phyloP scores from a whole-genome alignment of 257 asterid species.

The Handroanthus guayacan region DNA sequence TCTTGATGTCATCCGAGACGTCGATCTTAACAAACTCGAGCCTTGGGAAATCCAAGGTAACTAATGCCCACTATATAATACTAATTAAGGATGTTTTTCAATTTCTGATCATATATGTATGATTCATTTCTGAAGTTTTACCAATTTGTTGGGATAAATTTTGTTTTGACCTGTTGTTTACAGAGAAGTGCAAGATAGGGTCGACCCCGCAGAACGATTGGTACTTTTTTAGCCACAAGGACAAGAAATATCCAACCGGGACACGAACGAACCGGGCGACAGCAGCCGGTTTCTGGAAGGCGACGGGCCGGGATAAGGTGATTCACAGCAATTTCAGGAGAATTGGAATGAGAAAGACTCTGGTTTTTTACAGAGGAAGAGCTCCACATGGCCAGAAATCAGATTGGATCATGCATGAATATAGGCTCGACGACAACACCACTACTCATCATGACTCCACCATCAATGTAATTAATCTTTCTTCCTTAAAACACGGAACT shows the following conservation, averaged over 20 bases:
- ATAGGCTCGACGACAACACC: conserved; percentile 69
- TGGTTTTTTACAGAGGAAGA: conserved; percentile 84
- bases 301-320: conserved; percentile 87
- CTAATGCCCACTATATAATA: too few species aligned
- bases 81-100: too few species aligned
- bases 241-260: conserved; percentile 89
- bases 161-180: not conserved
- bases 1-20: conserved; percentile 88
- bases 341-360: conserved; percentile 88
- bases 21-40: conserved; percentile 92
- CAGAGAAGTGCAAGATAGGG: conserved; percentile 88
- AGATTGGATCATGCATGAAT: conserved; percentile 95
- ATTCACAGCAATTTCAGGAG: conserved; percentile 70
- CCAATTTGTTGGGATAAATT: not conserved
- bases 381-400: conserved; percentile 95
- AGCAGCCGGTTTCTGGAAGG: conserved; percentile 95
- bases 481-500: conserved; percentile 1
- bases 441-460: conserved; percentile 28
- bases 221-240: conserved; percentile 95
- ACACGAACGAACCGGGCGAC: conserved; percentile 92
- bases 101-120: too few species aligned
- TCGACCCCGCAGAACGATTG: conserved; percentile 89
- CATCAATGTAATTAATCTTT: conserved; percentile 34
- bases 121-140: too few species aligned
- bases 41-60: conserved; percentile 97